Evolutionary conservation across 768 basidiomycete species (phyloP).

Genomic region (Kwoniella mangroviensis): DNA sequence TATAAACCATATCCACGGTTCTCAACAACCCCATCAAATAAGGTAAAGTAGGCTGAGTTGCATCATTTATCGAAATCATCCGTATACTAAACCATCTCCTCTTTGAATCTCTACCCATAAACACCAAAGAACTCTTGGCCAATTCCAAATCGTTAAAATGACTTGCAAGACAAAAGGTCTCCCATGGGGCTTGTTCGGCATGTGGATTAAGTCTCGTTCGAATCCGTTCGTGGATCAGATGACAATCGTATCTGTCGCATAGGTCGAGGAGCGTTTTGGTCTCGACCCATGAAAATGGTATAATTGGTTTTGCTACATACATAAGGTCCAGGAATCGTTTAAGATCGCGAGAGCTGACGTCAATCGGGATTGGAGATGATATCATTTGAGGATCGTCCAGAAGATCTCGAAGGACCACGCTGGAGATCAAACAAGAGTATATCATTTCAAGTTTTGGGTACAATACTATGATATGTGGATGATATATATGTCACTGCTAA

Average conservation of each 20-base stretch:
- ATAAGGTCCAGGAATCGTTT: conserved; percentile 1
- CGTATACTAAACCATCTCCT: neutral
- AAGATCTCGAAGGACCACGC: neutral
- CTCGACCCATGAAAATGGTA: neutral
- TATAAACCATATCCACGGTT: neutral
- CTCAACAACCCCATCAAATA: conserved; percentile 1
- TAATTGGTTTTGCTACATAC: neutral
- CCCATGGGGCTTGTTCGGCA: conserved; percentile 7
- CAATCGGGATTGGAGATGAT: neutral
- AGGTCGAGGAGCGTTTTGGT: neutral
- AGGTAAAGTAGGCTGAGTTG: neutral
- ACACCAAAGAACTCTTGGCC: neutral
- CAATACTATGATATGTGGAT: neutral
- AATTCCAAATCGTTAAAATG: conserved; percentile 5
- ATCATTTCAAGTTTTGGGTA: too few relatives aligned
- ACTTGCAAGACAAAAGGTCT: neutral
- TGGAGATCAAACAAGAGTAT: neutral
- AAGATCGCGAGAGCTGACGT: neutral
- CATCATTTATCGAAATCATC: neutral
- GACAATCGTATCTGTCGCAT: conserved; percentile 6
- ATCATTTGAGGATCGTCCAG: neutral
- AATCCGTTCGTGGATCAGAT: neutral
- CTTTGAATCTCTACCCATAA: neutral
- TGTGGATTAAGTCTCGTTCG: neutral
- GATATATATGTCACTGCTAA: neutral